Base-by-base conservation (phyloP, 139 green algal species). In the Eudorina sp. region DNA sequence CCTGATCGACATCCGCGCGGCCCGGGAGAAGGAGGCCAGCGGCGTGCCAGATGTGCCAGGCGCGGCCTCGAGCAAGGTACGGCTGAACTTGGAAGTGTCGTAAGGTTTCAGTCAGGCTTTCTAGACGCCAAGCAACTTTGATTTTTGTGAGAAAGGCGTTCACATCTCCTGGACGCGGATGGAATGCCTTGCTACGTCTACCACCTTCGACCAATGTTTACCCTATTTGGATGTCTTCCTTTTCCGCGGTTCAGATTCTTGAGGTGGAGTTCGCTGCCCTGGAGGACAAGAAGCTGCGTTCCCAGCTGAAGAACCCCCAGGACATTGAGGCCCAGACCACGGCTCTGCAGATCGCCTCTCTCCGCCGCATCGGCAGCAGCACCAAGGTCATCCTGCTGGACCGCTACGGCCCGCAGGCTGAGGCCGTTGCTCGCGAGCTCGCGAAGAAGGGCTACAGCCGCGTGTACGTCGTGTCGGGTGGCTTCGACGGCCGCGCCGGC, bases 1-100 rank as follows among this genome's bases (percentile, higher is more conserved):
- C n/a, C 89, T 98, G 27, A 89, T 98, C 27, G 96, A 98, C 92
- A 94, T 98, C 69, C 95, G 96, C 83, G 75, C 86, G 4, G 7
- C 53, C 74, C 89, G 88, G 86, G 92, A 98, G 89, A 98, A 98
- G 91, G 96, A 98, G 92, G 74, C 68, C 21, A 90, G 45, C n/a
- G 96, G 96, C 36, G 68, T 97, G 21, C 95, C 96, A 25, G 96
- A 98, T 88, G 74, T 98, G 53, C 95, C 95, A 48, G 91, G 88
- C 68, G 79, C 84, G 74, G 81, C 89, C 43, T 73, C 53, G 45
- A 51, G 75, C 85, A 92, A 92, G 86, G 84, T 90, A 31, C 25
- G 60, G 51, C 16, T 58, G 51, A 58, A n/a, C n/a, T n/a, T n/a
- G n/a, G n/a, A n/a, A n/a, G n/a, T n/a, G n/a, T n/a, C n/a, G n/a